Evolutionary conservation across 441 rosid genomes (phyloP).

Genomic region (Flueggea neowawraea): DNA sequence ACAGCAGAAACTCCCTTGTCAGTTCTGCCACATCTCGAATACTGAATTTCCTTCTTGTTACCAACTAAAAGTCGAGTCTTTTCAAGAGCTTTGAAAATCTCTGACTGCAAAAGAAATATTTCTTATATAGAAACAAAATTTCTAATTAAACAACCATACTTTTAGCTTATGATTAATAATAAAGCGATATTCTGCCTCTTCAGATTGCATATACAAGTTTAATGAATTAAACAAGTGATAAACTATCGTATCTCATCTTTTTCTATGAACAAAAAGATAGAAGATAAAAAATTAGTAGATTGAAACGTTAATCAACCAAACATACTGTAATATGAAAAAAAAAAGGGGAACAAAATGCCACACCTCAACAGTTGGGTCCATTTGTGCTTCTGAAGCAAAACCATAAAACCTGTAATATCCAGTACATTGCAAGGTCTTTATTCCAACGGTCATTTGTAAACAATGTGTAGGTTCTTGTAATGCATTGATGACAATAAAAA

Average conservation of each 20-base stretch:
- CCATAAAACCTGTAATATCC: slow-evolving; percentile 69
- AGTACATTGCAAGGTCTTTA: slow-evolving; percentile 7
- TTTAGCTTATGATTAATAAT: not conserved
- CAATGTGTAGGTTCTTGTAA: not conserved
- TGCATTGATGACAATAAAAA: not conserved
- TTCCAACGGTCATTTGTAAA: not conserved
- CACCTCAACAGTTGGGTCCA: slow-evolving; percentile 94
- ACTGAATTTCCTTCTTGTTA: slow-evolving; percentile 64
- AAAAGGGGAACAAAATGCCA: slow-evolving; percentile 5
- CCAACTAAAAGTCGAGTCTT: slow-evolving; percentile 78
- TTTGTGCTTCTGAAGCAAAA: slow-evolving; percentile 85
- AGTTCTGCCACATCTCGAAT: slow-evolving; percentile 97
- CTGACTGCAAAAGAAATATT: slow-evolving; percentile 42
- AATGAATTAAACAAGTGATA: not conserved
- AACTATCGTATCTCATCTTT: too few relatives aligned
- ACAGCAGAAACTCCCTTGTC: slow-evolving; percentile 93
- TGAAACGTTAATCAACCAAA: too few relatives aligned
- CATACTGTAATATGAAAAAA: not conserved
- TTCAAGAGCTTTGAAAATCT: slow-evolving; percentile 65
- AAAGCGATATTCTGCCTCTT: slow-evolving; percentile 7
- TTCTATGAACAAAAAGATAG: too few relatives aligned
- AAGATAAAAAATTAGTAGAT: too few relatives aligned
- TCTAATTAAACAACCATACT: not conserved
- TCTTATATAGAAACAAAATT: slow-evolving; percentile 4
- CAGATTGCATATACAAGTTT: not conserved